phyloP scores from a whole-genome alignment of 495 filamentous ascomycete species.

The Cercophora samala region DNA sequence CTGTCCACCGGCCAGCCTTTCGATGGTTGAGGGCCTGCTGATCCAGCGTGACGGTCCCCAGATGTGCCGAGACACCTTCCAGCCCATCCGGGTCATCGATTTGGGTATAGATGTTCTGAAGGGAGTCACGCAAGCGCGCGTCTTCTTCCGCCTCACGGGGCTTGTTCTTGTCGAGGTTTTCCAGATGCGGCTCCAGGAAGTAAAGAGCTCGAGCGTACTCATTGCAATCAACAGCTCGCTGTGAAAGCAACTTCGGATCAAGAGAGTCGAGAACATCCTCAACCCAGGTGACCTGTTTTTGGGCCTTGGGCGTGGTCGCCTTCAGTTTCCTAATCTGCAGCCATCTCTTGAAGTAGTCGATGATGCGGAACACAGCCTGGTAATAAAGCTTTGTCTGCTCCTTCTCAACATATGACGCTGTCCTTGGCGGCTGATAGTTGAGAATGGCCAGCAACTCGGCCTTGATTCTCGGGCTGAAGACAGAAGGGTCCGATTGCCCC shows the following conservation, averaged over 20 bases:
- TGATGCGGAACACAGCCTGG: slow-evolving; percentile 84
- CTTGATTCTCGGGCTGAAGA: slow-evolving; percentile 63
- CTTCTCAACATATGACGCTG: slow-evolving; percentile 51
- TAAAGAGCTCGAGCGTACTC: slow-evolving; percentile 90
- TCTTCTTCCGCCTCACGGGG: slow-evolving; percentile 36
- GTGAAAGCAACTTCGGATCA: slow-evolving; percentile 80
- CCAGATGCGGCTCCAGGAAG: slow-evolving; percentile 89
- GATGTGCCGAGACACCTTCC: slow-evolving; percentile 83
- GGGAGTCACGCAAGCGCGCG: slow-evolving; percentile 61
- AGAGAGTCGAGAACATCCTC: slow-evolving; percentile 56
- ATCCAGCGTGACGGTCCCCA: slow-evolving; percentile 77
- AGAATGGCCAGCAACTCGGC: slow-evolving; percentile 70
- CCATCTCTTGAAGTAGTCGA: slow-evolving; percentile 92
- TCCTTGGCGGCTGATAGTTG: slow-evolving; percentile 52
- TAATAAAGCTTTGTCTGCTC: slow-evolving; percentile 74
- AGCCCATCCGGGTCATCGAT: slow-evolving; percentile 98
- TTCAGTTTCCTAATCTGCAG: slow-evolving; percentile 61
- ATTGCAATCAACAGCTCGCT: slow-evolving; percentile 82
- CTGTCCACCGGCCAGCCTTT: slow-evolving; percentile 95
- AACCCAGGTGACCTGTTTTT: slow-evolving; percentile 34
- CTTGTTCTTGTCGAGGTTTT: slow-evolving; percentile 48
- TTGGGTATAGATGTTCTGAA: slow-evolving; percentile 91
- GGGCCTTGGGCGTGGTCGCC: slow-evolving; percentile 36
- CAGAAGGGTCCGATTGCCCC: slow-evolving; percentile 55
- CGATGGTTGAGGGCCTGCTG: slow-evolving; percentile 89